These are phyloP conservation scores for Penicillium bialowiezense DNA, from an alignment of 495 filamentous ascomycete genomes.

Conservation along the genomic window DNA sequence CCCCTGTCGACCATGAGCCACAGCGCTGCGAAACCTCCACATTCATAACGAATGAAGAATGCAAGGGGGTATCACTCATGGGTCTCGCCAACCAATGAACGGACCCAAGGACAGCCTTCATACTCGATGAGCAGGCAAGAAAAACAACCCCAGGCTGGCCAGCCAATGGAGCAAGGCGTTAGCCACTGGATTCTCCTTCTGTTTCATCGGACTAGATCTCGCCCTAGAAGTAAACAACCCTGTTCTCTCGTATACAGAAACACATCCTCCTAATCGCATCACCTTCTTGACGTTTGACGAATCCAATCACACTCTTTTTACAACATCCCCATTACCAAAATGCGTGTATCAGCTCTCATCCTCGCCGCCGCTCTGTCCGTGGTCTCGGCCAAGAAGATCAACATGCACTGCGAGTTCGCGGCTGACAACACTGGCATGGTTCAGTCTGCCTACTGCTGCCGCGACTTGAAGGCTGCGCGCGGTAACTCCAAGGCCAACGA, in stretches of 20 bases:
- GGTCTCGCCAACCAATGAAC: slow-evolving; percentile 13
- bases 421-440: slow-evolving; percentile 33
- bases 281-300: neutral
- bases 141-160: neutral
- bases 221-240: neutral
- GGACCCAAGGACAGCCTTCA: slow-evolving; percentile 2
- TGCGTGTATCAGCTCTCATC: slow-evolving; percentile 30
- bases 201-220: neutral
- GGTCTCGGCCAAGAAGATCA: slow-evolving; percentile 23
- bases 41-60: slow-evolving; percentile 22
- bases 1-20: slow-evolving; percentile 14
- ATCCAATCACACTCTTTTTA: neutral
- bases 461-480: slow-evolving; percentile 18
- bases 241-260: slow-evolving; percentile 10
- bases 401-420: slow-evolving; percentile 35
- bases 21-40: slow-evolving; percentile 7
- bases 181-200: slow-evolving; percentile 7
- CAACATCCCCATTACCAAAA: slow-evolving; percentile 12
- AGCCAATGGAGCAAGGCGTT: slow-evolving; percentile 18
- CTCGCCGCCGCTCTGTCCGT: slow-evolving; percentile 21
- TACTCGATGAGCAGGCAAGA: slow-evolving; percentile 3
- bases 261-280: neutral
- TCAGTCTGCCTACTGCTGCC: slow-evolving; percentile 40
- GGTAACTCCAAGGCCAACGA: slow-evolving; percentile 27
- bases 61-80: slow-evolving; percentile 21